A percentile compares a stretch with the other conserved stretches of the same genome.
Conservation (phyloP, 306 rosid genomes). For the Pueraria montana region DNA sequence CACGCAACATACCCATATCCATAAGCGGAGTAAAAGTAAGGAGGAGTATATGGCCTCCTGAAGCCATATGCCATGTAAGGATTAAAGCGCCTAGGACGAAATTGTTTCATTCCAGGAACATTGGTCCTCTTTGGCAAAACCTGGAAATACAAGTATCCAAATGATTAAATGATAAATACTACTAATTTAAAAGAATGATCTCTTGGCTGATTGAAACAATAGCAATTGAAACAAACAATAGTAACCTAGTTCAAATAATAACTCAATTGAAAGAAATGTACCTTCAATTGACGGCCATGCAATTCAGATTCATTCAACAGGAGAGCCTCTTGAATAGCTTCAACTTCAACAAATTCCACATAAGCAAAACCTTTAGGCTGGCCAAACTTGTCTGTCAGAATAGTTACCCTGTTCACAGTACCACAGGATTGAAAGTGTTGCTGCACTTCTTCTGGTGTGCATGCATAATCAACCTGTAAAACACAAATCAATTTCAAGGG, state of each 20-base stretch:
- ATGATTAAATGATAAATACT: constrained; percentile 39
- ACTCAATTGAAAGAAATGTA: constrained; percentile 29
- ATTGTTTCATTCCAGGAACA: constrained; percentile 97
- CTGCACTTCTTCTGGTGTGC: constrained; percentile 99
- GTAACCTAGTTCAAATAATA: background rate
- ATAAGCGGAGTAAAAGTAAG: constrained; percentile 81
- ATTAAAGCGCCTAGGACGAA: constrained; percentile 77
- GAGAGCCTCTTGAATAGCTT: constrained; percentile 93
- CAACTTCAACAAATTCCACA: constrained; percentile 89
- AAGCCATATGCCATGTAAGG: constrained; percentile 76
- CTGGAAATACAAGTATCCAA: constrained; percentile 54
- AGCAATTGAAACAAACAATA: background rate
- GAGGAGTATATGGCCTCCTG: constrained; percentile 88
- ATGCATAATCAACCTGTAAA: constrained; percentile 92
- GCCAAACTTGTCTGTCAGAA: constrained; percentile 89
- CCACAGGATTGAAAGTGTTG: constrained; percentile 97
- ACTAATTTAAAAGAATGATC: constrained; percentile 5
- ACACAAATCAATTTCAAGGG: constrained; percentile 46
- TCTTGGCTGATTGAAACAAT: constrained; percentile 30
- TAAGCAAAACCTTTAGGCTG: constrained; percentile 98
- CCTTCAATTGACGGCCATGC: constrained; percentile 96
- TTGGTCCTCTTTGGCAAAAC: constrained; percentile 94
- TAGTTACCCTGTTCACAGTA: constrained; percentile 91
- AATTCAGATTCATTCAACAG: constrained; percentile 83
- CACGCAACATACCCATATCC: constrained; percentile 84